Conservation (phyloP, 805 yeast genomes). For the Saccharomycopsis amapae region DNA sequence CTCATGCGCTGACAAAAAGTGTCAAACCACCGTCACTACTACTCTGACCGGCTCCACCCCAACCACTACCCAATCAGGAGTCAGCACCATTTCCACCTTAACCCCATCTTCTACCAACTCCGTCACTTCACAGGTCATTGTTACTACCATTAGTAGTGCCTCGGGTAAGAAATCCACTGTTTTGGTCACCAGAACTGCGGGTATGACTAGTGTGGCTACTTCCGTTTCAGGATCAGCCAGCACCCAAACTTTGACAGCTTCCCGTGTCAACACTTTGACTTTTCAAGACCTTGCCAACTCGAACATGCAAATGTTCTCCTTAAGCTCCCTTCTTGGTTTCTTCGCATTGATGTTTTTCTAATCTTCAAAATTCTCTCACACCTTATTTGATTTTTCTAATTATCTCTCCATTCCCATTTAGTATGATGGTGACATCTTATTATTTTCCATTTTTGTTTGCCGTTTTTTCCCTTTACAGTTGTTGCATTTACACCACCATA, state of each 20-base stretch:
- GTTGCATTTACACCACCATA: too few species aligned
- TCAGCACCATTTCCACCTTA: conserved; percentile 3
- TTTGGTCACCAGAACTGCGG: conserved; percentile 3
- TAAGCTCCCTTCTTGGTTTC: neutral
- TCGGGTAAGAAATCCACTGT: conserved; percentile 10
- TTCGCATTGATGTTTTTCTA: conserved; percentile 1
- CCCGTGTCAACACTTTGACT: conserved; percentile 6
- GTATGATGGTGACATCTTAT: neutral
- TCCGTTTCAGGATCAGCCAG: neutral
- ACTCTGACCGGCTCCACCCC: conserved; percentile 9
- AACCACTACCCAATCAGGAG: conserved; percentile 1
- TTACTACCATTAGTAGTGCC: conserved; percentile 1
- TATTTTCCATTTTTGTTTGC: neutral
- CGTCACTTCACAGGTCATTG: neutral
- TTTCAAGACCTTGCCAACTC: conserved; percentile 7
- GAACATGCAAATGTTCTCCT: neutral
- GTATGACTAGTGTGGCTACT: neutral
- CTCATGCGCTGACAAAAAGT: conserved; percentile 20
- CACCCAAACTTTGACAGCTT: conserved; percentile 2
- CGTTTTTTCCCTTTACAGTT: too few species aligned
- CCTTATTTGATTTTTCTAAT: neutral
- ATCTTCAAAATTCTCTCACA: neutral
- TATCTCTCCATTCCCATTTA: neutral
- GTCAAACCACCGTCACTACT: conserved; percentile 18
- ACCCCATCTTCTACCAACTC: neutral